phyloP scores from a whole-genome alignment of 768 basidiomycete species.

The Phlebiopsis gigantea region DNA sequence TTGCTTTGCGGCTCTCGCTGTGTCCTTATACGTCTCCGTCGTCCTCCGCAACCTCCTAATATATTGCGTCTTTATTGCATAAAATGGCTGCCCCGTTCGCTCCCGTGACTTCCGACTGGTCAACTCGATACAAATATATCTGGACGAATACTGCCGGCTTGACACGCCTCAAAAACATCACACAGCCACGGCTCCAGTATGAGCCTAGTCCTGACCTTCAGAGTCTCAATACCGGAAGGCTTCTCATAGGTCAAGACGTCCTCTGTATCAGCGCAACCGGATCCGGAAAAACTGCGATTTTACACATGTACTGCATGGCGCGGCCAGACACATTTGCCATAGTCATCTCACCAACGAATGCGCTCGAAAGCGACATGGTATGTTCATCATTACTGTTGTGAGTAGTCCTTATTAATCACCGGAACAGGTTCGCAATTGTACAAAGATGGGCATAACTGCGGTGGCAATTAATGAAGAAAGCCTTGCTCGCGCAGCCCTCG shows the following conservation, averaged over 20 bases:
- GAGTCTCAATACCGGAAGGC: not conserved
- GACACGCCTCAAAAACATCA: too few relatives aligned
- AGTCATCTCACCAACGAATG: constrained; percentile 7
- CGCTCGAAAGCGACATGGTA: constrained; percentile 7
- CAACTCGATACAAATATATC: too few relatives aligned
- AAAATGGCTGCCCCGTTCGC: too few relatives aligned
- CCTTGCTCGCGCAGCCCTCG: not conserved
- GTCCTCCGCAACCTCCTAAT: too few relatives aligned
- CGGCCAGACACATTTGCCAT: not conserved
- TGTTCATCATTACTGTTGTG: not conserved
- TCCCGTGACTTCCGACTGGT: too few relatives aligned
- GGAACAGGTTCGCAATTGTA: not conserved
- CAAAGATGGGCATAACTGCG: not conserved
- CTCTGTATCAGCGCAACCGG: constrained; percentile 5
- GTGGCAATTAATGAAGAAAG: constrained; percentile 9
- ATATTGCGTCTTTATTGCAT: too few relatives aligned
- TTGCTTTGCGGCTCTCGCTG: too few relatives aligned
- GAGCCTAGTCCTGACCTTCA: not conserved
- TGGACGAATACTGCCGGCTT: too few relatives aligned
- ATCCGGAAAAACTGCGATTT: constrained; percentile 4
- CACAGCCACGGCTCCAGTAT: not conserved
- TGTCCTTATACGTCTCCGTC: too few relatives aligned
- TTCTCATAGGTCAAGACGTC: constrained; percentile 4
- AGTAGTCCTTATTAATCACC: not conserved
- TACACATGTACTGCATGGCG: constrained; percentile 4